Evolutionary conservation across 148 eudicot genomes (phyloP).

Genomic region (Rhododendron ovatum): DNA sequence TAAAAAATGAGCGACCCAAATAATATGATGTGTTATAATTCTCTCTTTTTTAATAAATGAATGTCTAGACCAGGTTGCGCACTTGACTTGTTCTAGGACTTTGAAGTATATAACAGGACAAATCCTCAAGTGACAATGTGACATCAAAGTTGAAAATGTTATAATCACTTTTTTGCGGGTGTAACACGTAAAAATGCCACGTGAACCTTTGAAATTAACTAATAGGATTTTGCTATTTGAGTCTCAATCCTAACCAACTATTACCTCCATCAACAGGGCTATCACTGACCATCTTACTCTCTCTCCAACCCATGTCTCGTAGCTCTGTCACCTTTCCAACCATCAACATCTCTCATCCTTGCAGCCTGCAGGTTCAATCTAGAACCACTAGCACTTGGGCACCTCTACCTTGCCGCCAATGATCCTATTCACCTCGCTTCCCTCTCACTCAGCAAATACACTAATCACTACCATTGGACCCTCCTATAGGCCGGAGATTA

Average conservation of each 20-base stretch:
- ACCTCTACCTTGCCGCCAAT: background rate
- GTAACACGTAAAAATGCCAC: no score
- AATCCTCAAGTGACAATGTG: no score
- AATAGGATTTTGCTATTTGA: background rate
- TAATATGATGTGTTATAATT: no score
- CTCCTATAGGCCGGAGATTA: background rate
- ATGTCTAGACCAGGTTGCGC: no score
- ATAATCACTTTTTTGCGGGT: no score
- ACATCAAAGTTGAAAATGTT: no score
- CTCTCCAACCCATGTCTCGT: background rate
- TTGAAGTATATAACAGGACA: no score
- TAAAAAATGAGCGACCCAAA: no score
- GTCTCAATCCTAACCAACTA: background rate
- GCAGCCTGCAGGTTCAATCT: background rate
- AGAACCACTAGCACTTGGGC: background rate
- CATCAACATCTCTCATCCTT: background rate
- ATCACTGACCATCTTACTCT: no score
- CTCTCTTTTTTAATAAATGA: no score
- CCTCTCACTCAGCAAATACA: background rate
- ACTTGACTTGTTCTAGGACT: no score
- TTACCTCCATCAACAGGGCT: no score
- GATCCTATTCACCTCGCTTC: background rate
- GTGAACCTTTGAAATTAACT: background rate
- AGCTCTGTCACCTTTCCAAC: background rate
- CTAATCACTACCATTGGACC: background rate